Conservation (phyloP, 805 yeast species). For the Pichia nanzhaoensis region DNA sequence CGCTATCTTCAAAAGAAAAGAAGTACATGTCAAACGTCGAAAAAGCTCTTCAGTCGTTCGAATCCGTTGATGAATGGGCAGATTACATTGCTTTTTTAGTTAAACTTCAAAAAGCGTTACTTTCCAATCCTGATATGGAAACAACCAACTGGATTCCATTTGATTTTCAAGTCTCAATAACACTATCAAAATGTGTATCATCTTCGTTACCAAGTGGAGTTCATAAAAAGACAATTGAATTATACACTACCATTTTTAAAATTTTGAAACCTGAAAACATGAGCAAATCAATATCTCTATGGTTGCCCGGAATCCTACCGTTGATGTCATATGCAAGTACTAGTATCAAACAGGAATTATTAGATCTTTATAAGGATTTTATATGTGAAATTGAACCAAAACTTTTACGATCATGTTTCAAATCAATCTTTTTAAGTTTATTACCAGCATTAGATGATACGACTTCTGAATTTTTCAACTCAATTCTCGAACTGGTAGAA, state of each 20-base stretch:
- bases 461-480: slow-evolving; percentile 70
- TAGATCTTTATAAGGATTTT: slow-evolving; percentile 52
- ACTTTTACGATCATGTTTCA: slow-evolving; percentile 48
- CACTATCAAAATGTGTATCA: slow-evolving; percentile 72
- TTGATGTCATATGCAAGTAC: slow-evolving; percentile 83
- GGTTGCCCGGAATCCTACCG: slow-evolving; percentile 94
- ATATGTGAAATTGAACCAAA: slow-evolving; percentile 46
- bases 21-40: slow-evolving; percentile 63
- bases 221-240: slow-evolving; percentile 78
- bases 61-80: slow-evolving; percentile 92
- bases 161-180: slow-evolving; percentile 57
- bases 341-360: slow-evolving; percentile 73
- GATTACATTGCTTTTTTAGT: slow-evolving; percentile 89
- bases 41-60: slow-evolving; percentile 68
- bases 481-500: slow-evolving; percentile 55
- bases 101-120: slow-evolving; percentile 66
- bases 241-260: slow-evolving; percentile 65
- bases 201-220: slow-evolving; percentile 91
- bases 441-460: slow-evolving; percentile 92
- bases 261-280: slow-evolving; percentile 51
- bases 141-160: slow-evolving; percentile 56
- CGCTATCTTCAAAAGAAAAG: slow-evolving; percentile 55
- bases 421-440: slow-evolving; percentile 66
- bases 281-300: slow-evolving; percentile 51
- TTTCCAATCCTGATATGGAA: slow-evolving; percentile 36